phyloP scores from a whole-genome alignment of 2,329 filamentous ascomycete genomes.

The Cadophora sp. region DNA sequence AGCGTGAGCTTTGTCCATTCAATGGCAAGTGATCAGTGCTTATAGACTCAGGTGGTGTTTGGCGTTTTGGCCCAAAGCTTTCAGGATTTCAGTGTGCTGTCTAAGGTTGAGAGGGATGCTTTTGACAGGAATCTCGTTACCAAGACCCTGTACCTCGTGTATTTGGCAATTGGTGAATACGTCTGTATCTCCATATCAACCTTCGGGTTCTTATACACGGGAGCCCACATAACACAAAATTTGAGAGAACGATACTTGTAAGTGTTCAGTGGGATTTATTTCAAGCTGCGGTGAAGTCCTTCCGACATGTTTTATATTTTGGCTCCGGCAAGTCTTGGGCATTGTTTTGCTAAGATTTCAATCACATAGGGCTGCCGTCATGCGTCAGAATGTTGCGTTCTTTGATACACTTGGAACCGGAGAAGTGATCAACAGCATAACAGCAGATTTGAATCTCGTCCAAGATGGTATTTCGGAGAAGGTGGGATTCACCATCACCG shows the following conservation, averaged over 20 bases:
- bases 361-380: conserved; percentile 62
- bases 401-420: conserved; percentile 91
- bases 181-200: not conserved
- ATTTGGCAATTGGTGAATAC: not conserved
- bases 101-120: not conserved
- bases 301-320: not conserved
- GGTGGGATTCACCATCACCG: conserved; percentile 75
- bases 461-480: conserved; percentile 94
- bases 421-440: conserved; percentile 91
- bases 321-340: no score
- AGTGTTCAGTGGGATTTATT: not conserved
- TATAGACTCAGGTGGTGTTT: conserved; percentile 82
- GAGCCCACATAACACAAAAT: conserved; percentile 77
- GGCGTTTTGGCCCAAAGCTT: conserved; percentile 71
- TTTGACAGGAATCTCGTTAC: not conserved
- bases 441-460: conserved; percentile 87
- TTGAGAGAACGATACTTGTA: conserved; percentile 80
- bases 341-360: not conserved
- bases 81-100: not conserved
- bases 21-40: conserved; percentile 85
- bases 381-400: conserved; percentile 87
- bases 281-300: not conserved
- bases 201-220: conserved; percentile 41
- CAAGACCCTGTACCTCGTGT: not conserved
- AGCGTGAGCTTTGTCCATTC: conserved; percentile 64